Conservation (phyloP, 2,329 filamentous ascomycete genomes). For the Fusarium hainanense region DNA sequence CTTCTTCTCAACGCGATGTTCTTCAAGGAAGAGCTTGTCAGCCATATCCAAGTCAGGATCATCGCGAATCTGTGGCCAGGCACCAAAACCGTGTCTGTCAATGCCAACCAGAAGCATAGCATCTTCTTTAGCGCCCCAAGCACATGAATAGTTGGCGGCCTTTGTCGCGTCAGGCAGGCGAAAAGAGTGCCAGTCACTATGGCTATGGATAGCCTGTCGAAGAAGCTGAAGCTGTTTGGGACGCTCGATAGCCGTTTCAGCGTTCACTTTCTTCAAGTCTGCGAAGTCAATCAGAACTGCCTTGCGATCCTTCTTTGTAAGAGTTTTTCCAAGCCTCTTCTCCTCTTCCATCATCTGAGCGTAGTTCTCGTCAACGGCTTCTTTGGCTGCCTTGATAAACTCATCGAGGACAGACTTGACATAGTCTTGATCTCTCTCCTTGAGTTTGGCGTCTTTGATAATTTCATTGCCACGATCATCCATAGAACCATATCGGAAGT, state of each 20-base stretch:
- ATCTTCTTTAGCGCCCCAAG: constrained; percentile 93
- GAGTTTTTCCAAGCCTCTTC: constrained; percentile 80
- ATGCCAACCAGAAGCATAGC: constrained; percentile 98
- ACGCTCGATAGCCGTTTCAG: constrained; percentile 92
- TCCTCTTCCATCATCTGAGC: constrained; percentile 82
- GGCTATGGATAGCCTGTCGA: constrained; percentile 74
- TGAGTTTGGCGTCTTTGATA: constrained; percentile 84
- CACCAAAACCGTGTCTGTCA: constrained; percentile 91
- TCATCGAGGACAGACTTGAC: constrained; percentile 81
- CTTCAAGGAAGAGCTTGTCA: constrained; percentile 96
- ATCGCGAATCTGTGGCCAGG: constrained; percentile 94
- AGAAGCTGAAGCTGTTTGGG: constrained; percentile 89
- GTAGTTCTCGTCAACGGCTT: constrained; percentile 73
- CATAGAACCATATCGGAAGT: constrained; percentile 90
- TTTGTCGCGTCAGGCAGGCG: constrained; percentile 93
- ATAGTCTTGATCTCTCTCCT: constrained; percentile 83
- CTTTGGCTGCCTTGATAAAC: constrained; percentile 69
- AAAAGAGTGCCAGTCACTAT: constrained; percentile 80
- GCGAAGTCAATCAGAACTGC: constrained; percentile 95
- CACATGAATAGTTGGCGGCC: constrained; percentile 87
- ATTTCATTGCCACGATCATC: constrained; percentile 90
- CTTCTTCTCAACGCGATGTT: constrained; percentile 98
- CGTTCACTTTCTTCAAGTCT: constrained; percentile 93
- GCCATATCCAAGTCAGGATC: constrained; percentile 85
- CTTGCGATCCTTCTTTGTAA: constrained; percentile 98